Conservation (phyloP, 2,329 filamentous ascomycete species). For the Tolypocladium pustulatum region DNA sequence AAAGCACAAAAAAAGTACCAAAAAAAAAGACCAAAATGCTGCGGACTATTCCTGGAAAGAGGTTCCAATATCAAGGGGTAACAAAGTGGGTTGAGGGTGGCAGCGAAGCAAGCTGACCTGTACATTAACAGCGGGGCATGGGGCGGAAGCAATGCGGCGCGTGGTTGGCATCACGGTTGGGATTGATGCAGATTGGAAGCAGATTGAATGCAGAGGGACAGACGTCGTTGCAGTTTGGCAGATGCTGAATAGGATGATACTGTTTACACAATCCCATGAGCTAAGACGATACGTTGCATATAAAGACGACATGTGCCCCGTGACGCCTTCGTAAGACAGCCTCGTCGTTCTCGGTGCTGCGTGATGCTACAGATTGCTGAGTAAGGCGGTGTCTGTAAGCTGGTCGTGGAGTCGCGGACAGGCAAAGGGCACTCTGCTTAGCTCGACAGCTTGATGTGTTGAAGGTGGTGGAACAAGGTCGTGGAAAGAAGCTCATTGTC, state of each 20-base stretch:
- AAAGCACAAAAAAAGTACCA: not conserved
- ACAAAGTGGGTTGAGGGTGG: not conserved
- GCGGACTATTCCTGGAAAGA: not conserved
- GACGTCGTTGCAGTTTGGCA: not conserved
- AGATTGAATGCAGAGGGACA: conserved; percentile 1
- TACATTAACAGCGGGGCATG: not conserved
- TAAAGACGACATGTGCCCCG: not conserved
- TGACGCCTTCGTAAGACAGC: not conserved
- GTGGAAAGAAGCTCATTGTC: too few relatives aligned
- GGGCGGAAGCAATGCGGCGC: not conserved
- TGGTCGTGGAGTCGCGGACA: not conserved
- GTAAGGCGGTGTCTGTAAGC: not conserved
- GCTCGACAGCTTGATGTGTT: too few relatives aligned
- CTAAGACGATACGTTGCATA: not conserved
- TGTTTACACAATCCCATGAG: not conserved
- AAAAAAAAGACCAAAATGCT: not conserved
- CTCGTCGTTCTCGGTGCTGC: not conserved
- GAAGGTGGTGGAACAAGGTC: too few relatives aligned
- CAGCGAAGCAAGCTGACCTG: not conserved
- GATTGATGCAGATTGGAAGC: conserved; percentile 2
- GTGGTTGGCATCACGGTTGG: not conserved
- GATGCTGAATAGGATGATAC: not conserved
- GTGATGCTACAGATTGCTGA: not conserved
- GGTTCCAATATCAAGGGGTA: not conserved
- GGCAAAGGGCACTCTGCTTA: not conserved